Conservation (phyloP, 345 rosid genomes). For the Dipteronia dyeriana region DNA sequence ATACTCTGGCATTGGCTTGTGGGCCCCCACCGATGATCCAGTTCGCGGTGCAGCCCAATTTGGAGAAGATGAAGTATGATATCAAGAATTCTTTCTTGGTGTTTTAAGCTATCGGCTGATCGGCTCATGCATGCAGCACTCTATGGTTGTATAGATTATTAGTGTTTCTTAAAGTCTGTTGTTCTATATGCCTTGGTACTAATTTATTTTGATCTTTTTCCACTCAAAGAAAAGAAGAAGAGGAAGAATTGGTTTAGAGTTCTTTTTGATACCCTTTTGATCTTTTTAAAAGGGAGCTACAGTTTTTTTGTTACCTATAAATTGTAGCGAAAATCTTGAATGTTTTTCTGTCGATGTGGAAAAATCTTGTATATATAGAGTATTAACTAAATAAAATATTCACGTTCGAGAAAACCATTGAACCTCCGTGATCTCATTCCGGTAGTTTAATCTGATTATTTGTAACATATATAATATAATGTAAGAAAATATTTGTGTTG, state of each 20-base stretch:
- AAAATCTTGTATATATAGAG: background rate
- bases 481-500: no score
- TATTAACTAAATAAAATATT: background rate
- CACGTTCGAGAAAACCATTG: no score
- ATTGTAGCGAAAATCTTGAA: background rate
- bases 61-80: constrained; percentile 89
- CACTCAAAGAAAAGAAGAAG: background rate
- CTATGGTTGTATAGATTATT: background rate
- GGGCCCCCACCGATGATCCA: constrained; percentile 99
- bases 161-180: background rate
- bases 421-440: no score
- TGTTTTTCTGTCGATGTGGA: background rate
- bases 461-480: no score
- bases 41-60: constrained; percentile 83
- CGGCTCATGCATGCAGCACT: background rate
- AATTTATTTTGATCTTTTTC: background rate
- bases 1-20: constrained; percentile 69
- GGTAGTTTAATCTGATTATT: no score
- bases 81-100: constrained; percentile 63
- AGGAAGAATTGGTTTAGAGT: background rate
- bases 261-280: background rate
- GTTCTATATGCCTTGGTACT: background rate
- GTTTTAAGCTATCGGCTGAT: constrained; percentile 37
- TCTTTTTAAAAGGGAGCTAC: background rate
- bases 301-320: background rate